A percentile compares a stretch with the other conserved stretches of the same genome.
These are phyloP conservation scores for Chenopodium album DNA, from an alignment of 148 eudicot genomes.

Conservation along the genomic window DNA sequence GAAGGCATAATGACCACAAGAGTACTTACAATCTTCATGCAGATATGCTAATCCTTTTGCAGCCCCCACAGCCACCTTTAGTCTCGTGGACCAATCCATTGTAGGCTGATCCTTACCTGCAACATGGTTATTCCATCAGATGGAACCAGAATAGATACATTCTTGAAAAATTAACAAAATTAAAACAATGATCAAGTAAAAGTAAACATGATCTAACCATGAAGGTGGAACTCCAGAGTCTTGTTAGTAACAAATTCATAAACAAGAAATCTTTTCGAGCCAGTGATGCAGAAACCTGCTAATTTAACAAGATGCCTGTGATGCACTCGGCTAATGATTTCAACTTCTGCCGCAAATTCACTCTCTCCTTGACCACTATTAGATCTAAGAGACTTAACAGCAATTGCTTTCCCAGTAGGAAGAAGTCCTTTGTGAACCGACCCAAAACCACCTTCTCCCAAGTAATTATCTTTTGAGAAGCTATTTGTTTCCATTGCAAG, in stretches of 20 bases:
- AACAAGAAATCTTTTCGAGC: slow-evolving; percentile 70
- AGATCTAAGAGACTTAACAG: slow-evolving; percentile 76
- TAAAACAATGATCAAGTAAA: neutral
- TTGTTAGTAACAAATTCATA: slow-evolving; percentile 82
- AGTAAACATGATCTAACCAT: slow-evolving; percentile 38
- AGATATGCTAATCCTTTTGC: slow-evolving; percentile 75
- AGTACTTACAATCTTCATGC: slow-evolving; percentile 65
- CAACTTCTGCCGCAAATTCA: slow-evolving; percentile 90
- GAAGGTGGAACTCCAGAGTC: slow-evolving; percentile 83
- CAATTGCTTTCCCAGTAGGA: slow-evolving; percentile 82
- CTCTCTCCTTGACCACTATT: slow-evolving; percentile 88
- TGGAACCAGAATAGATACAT: slow-evolving; percentile 1
- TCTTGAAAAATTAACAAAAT: neutral
- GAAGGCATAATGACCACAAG: neutral
- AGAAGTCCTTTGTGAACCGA: slow-evolving; percentile 82
- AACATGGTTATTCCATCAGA: slow-evolving; percentile 25
- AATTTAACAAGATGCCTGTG: slow-evolving; percentile 91
- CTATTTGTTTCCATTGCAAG: slow-evolving; percentile 79
- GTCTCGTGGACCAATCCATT: slow-evolving; percentile 58
- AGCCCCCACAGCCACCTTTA: slow-evolving; percentile 65
- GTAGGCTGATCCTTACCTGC: slow-evolving; percentile 49
- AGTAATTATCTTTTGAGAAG: slow-evolving; percentile 64
- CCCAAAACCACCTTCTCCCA: slow-evolving; percentile 96
- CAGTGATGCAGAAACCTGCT: slow-evolving; percentile 79
- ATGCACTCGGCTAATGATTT: slow-evolving; percentile 91